Evolutionary conservation across 176 grass and related monocot species (phyloP).

Genomic region (Ensete ventricosum): DNA sequence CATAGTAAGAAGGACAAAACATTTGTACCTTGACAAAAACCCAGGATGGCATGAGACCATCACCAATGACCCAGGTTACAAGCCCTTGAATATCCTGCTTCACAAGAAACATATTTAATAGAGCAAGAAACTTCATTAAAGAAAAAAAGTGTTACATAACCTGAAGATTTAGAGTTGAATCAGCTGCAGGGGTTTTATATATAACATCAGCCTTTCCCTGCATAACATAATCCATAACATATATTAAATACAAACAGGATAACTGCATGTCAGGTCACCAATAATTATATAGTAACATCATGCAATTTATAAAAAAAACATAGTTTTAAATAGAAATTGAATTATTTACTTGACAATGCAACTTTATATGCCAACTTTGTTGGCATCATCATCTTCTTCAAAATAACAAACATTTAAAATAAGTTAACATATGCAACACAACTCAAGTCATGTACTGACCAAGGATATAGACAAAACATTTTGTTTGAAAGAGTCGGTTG

Average conservation of each 20-base stretch:
- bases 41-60: conserved; percentile 77
- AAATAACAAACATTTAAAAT: not conserved
- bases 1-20: not conserved
- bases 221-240: conserved; percentile 13
- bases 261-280: not conserved
- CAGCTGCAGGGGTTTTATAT: conserved; percentile 48
- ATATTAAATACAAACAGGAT: not conserved
- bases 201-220: conserved; percentile 69
- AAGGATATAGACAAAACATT: not conserved
- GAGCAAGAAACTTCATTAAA: conserved; percentile 3
- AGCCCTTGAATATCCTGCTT: conserved; percentile 78
- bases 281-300: not conserved
- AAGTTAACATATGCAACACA: not conserved
- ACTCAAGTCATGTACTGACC: too few species aligned
- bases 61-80: conserved; percentile 78
- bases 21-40: conserved; percentile 78
- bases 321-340: not conserved
- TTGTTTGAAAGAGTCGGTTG: not conserved
- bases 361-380: not conserved
- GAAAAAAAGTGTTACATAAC: conserved; percentile 16
- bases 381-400: not conserved
- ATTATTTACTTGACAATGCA: too few species aligned
- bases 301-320: not conserved
- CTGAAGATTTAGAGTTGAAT: conserved; percentile 61
- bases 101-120: not conserved